Conservation (phyloP, 768 basidiomycete species). For the Boletus eberwhitei region DNA sequence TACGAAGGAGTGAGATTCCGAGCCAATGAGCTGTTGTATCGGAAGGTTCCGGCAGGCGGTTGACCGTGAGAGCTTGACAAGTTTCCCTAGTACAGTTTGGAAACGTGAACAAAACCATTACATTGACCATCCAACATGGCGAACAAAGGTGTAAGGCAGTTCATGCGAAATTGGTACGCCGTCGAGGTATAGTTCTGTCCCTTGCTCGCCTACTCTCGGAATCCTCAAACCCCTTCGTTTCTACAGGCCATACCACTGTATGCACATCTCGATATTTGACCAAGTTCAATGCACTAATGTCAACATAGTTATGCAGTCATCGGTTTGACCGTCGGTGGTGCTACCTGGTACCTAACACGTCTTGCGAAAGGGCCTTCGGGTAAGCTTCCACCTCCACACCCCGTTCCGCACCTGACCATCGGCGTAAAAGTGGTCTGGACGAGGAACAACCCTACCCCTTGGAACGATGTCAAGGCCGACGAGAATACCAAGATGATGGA, state of each 20-base stretch:
- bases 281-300: conserved; percentile 11
- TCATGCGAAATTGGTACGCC: conserved; percentile 44
- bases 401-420: neutral
- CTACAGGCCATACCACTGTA: conserved; percentile 51
- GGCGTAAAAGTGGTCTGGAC: conserved; percentile 52
- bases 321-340: conserved; percentile 51
- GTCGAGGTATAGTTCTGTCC: conserved; percentile 35
- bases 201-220: neutral
- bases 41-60: conserved; percentile 13
- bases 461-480: conserved; percentile 74
- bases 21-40: neutral
- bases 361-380: conserved; percentile 56
- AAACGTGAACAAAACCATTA: neutral
- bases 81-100: neutral
- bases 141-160: conserved; percentile 20
- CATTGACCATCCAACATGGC: conserved; percentile 23
- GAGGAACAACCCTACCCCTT: conserved; percentile 79
- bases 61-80: conserved; percentile 14
- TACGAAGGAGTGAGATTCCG: neutral
- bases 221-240: neutral
- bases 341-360: conserved; percentile 63
- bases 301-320: conserved; percentile 45
- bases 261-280: conserved; percentile 17
- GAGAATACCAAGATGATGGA: conserved; percentile 70
- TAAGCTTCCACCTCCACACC: conserved; percentile 26